These are phyloP conservation scores for Solanum pennellii DNA, from an alignment of 257 asterid genomes.

Conservation along the genomic window DNA sequence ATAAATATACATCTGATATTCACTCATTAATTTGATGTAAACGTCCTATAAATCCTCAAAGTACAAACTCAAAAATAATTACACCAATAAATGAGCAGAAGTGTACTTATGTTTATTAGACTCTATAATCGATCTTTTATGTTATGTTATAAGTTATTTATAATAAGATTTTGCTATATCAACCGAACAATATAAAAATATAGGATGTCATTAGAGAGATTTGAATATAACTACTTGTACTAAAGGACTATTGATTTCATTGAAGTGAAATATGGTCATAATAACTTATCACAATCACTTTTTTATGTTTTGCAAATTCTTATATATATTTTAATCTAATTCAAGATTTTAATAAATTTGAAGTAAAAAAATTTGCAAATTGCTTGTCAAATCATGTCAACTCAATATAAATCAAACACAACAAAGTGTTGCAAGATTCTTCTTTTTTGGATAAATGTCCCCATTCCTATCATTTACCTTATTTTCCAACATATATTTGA, in stretches of 20 bases:
- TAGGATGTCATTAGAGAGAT: background rate
- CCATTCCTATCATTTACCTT: background rate
- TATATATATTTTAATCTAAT: background rate
- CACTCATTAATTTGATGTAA: no score
- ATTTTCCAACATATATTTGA: background rate
- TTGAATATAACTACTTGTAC: background rate
- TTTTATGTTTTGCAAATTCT: background rate
- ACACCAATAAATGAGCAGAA: background rate
- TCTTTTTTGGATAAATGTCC: background rate
- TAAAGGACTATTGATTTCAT: background rate
- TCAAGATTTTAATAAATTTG: background rate
- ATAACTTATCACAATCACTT: background rate
- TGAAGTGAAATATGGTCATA: background rate
- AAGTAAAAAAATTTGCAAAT: background rate
- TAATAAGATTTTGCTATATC: background rate
- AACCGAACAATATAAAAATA: background rate
- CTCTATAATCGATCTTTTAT: background rate
- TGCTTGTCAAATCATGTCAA: background rate
- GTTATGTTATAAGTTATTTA: background rate
- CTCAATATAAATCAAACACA: background rate
- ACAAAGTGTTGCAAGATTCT: background rate
- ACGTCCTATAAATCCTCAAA: no score
- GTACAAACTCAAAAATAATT: background rate
- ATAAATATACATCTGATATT: no score
- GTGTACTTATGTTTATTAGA: background rate